Conservation (phyloP, 371 early-diverging fungal genomes). For the Mortierella polycephala region DNA sequence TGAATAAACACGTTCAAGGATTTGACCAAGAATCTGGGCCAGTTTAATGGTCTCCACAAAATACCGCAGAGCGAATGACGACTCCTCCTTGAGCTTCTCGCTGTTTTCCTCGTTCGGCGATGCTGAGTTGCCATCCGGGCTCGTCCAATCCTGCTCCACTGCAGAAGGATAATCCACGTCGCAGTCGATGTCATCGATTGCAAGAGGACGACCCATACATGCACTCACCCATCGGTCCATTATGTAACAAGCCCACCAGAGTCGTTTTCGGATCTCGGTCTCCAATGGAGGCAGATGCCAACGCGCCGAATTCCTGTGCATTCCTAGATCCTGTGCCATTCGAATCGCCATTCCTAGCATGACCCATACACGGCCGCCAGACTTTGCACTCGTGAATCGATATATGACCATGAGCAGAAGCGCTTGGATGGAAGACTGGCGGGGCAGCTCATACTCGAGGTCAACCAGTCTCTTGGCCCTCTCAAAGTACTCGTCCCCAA, state of each 20-base stretch:
- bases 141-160: slow-evolving; percentile 51
- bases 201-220: slow-evolving; percentile 48
- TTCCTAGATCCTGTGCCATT: slow-evolving; percentile 75
- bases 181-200: slow-evolving; percentile 49
- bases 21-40: slow-evolving; percentile 41
- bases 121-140: slow-evolving; percentile 17
- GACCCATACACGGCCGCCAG: slow-evolving; percentile 52
- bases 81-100: slow-evolving; percentile 27
- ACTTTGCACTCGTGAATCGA: slow-evolving; percentile 51
- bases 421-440: slow-evolving; percentile 53
- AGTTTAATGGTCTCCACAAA: slow-evolving; percentile 51
- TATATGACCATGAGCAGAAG: slow-evolving; percentile 52
- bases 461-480: slow-evolving; percentile 51
- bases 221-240: slow-evolving; percentile 64
- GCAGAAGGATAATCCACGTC: slow-evolving; percentile 39
- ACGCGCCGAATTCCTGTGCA: slow-evolving; percentile 69
- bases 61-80: slow-evolving; percentile 24
- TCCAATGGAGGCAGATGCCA: slow-evolving; percentile 69
- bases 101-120: slow-evolving; percentile 15
- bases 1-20: slow-evolving; percentile 41
- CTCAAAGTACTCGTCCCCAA: slow-evolving; percentile 51
- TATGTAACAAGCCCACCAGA: slow-evolving; percentile 72
- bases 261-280: slow-evolving; percentile 68
- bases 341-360: slow-evolving; percentile 69
- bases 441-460: slow-evolving; percentile 46